Conservation (phyloP, 1,284 basidiomycete genomes). For the Mixia osmundae region DNA sequence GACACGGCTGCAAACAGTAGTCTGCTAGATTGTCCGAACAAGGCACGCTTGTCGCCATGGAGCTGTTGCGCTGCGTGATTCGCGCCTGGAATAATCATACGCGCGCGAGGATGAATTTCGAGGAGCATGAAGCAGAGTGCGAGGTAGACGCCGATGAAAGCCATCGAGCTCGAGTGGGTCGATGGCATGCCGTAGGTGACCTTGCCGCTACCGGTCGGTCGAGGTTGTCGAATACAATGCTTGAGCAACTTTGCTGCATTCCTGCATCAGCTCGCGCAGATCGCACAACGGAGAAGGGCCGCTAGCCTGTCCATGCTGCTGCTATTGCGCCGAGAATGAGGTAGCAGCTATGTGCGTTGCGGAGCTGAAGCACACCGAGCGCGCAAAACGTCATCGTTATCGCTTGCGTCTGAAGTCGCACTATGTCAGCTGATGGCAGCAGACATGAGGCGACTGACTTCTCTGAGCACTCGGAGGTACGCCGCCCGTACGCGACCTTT, state of each 20-base stretch:
- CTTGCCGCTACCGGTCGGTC: slow-evolving; percentile 14
- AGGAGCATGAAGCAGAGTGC: slow-evolving; percentile 15
- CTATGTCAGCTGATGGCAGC: too few relatives aligned
- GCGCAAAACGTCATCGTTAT: slow-evolving; percentile 17
- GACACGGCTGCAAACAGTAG: slow-evolving; percentile 10
- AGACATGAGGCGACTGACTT: too few relatives aligned
- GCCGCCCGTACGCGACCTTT: too few relatives aligned
- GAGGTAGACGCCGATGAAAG: slow-evolving; percentile 19
- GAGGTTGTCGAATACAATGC: slow-evolving; percentile 18
- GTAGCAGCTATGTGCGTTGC: slow-evolving; percentile 18
- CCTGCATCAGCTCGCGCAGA: neutral
- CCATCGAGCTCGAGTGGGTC: slow-evolving; percentile 19
- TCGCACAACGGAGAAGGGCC: neutral
- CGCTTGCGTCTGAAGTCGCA: slow-evolving; percentile 13
- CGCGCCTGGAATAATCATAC: slow-evolving; percentile 4
- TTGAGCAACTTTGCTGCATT: slow-evolving; percentile 19
- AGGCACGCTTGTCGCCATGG: slow-evolving; percentile 9
- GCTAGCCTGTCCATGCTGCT: slow-evolving; percentile 16
- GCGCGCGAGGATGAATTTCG: slow-evolving; percentile 15
- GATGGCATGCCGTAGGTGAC: slow-evolving; percentile 21
- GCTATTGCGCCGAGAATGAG: slow-evolving; percentile 17
- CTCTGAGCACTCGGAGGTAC: too few relatives aligned
- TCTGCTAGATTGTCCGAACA: too few relatives aligned
- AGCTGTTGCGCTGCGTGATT: slow-evolving; percentile 5
- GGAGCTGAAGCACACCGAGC: slow-evolving; percentile 14